Evolutionary conservation across 2,329 filamentous ascomycete species (phyloP), one percentile per base, ranked within the genome.

Genomic region (Aspergillus sp.): DNA sequence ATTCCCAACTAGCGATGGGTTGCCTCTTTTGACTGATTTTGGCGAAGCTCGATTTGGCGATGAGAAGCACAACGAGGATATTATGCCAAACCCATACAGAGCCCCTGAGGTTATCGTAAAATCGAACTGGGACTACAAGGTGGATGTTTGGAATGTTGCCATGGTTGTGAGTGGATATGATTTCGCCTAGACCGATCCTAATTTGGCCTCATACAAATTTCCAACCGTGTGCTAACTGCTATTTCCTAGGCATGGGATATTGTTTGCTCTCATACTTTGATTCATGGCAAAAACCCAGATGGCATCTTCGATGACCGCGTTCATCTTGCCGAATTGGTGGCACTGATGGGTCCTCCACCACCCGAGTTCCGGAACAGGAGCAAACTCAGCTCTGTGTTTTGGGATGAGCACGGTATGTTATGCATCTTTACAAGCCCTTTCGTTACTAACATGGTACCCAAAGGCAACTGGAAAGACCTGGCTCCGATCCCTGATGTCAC

Each of bases 61-160:
- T 11, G 8, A 45, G 31, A 3, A 26, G 39, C 64, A 69, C 39
- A 13, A 27, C 28, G 41, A 47, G 2, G 27, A 33, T 37, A 51
- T 53, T 19, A 45, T 47, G 44, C 50, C 50, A 9, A 43, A 54
- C 34, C n/a, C 29, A 3, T 50, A 52, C 27, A 33, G 49, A 2
- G 48, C 50, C 8, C 53, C 53, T 5, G 52, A 76, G 48, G 68
- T 75, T 5, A 68, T 75, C 2, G 47, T 76, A 0, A 47, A 60
- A 45, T 53, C 57, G 1, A 56, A 56, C 0, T 76, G 72, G 72
- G 52, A 49, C 0, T 70, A 66, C 41, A 49, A 59, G 10, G 58
- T 74, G 8, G 73, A 76, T 49, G 69, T 76, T 30, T 77, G 72
- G 72, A 72, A 69, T 39, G 56, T 62, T 2, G 71, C 66, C 0